Evolutionary conservation across 2,329 filamentous ascomycete species (phyloP), one percentile per base, ranked within the genome.

Genomic region (Pseudopyricularia cyperi): DNA sequence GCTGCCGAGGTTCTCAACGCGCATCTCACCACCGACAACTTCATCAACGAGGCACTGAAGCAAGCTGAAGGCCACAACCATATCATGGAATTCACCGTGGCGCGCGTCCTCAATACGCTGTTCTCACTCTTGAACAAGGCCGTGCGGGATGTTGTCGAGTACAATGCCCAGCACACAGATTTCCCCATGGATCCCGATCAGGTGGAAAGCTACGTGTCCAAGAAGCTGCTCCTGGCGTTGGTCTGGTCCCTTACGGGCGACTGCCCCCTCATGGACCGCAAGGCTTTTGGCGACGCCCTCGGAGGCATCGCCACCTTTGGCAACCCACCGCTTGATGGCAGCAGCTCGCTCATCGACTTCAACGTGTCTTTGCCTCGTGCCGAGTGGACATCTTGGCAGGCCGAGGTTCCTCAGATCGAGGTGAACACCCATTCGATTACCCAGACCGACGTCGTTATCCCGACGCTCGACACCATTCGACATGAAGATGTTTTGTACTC

Each of bases 401-500:
- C 85, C 57, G 87, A 96, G 66, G 93, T 99, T 14, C 93, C 93
- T 15, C 85, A 80, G 11, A 85, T 98, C 53, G 94, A 99, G 66
- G 87, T 98, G 67, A 97, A 98, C 65, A 98, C 94, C 0, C 94
- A 99, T 66, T 96, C 91, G 5, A 85, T 98, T 62, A 96, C 88
- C 0, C 90, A 98, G 66, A 98, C 94, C 1, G 94, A 99, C 66
- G 88, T 97, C 39, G 93, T 99, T 55, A 98, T 99, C 62, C 94
- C 93, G 1, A 99, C 93, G 0, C 74, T 98, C 49, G 93, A 99
- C 65, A 99, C 94, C 28, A 86, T 98, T 46, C 88, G 93, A 30
- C 93, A 99, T 61, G 93, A 99, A 67, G 93, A 97, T 68, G 88
- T 99, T n/a, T 76, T 99, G 15, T 98, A 98, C 72, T 98, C 94